Conservation (phyloP, 257 asterid species). For the Primulina huaijiensis region DNA sequence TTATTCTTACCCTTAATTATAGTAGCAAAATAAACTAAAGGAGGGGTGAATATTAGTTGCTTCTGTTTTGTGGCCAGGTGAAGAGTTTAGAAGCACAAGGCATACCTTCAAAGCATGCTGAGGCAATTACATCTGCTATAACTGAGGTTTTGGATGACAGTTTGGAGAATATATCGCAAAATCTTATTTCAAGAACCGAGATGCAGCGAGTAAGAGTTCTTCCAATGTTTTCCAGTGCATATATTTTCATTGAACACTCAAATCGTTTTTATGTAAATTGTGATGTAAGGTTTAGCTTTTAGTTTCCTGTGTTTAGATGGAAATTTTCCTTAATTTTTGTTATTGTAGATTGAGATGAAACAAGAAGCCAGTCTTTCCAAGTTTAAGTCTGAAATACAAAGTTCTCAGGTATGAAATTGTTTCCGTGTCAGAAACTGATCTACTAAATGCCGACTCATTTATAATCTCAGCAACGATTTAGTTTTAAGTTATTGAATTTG, state of each 20-base stretch:
- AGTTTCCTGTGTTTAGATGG: not conserved
- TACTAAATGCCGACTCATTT: not conserved
- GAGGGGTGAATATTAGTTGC: not conserved
- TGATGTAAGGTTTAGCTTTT: not conserved
- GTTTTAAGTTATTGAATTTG: not conserved
- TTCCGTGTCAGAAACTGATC: not conserved
- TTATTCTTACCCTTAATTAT: not conserved
- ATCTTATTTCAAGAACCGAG: slow-evolving; percentile 45
- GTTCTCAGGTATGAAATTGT: slow-evolving; percentile 46
- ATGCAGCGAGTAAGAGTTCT: slow-evolving; percentile 55
- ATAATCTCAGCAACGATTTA: not conserved
- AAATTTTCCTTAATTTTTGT: not conserved
- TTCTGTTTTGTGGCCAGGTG: slow-evolving; percentile 35
- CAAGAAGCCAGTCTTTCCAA: slow-evolving; percentile 50
- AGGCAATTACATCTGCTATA: slow-evolving; percentile 62
- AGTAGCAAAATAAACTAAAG: not conserved
- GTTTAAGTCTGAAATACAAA: slow-evolving; percentile 55
- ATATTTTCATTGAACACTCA: not conserved
- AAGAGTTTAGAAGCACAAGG: slow-evolving; percentile 64
- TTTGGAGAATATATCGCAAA: slow-evolving; percentile 48
- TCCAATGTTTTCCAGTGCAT: not conserved
- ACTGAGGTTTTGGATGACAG: slow-evolving; percentile 53
- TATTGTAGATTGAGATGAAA: slow-evolving; percentile 39
- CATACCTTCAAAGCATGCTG: slow-evolving; percentile 55
- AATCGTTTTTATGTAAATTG: not conserved